Base-by-base conservation (phyloP, 352 stramenopile species). In the Thraustochytrium striatum region DNA sequence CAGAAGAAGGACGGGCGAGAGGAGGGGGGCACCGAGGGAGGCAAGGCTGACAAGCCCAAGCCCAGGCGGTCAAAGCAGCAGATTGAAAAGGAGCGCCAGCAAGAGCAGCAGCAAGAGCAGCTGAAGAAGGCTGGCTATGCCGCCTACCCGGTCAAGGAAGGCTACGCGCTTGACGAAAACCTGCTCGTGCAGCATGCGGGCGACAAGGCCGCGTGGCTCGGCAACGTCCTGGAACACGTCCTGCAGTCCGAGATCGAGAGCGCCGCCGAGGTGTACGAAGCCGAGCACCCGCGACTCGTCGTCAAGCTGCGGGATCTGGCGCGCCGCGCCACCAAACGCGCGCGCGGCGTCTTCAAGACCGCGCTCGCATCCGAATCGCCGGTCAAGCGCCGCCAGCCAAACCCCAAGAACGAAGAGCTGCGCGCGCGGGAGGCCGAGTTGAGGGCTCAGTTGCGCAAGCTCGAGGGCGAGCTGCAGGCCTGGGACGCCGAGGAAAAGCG, bases 371-470 rank as follows among this genome's bases (percentile, higher is more conserved):
- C 53, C 25, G 59, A 70, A 11, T 33, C 50, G 25, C 59, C 50
- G 38, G 53, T 70, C 13, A 38, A 70, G 30, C 59, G 41, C 16
- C 59, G 35, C 7, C 16, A 79, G 69, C 69, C 69, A 53, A 79
- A 79, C 25, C 69, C 69, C 9, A 79, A 79, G 43, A 79, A 79
- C 33, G 21, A 79, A 25, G 35, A 55, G 9, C 13, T 55, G 16
- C 69, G 69, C 35, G n/a, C 50, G 19, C 35, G 47, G 7, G 36
- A 69, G 38, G 39, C 69, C 3, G 47, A 70, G 38, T n/a, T 70
- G 2, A 52, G 25, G 3, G 59, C 59, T 9, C 59, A 53, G 13
- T 38, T 70, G 16, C 35, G 21, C 36, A 38, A 70, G 13, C 53
- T 35, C 43, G 30, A 70, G 50, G n/a, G 57, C 38, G 69, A 79